Evolutionary conservation across 768 basidiomycete genomes (phyloP).

Genomic region (Macrolepiota fuliginosa): DNA sequence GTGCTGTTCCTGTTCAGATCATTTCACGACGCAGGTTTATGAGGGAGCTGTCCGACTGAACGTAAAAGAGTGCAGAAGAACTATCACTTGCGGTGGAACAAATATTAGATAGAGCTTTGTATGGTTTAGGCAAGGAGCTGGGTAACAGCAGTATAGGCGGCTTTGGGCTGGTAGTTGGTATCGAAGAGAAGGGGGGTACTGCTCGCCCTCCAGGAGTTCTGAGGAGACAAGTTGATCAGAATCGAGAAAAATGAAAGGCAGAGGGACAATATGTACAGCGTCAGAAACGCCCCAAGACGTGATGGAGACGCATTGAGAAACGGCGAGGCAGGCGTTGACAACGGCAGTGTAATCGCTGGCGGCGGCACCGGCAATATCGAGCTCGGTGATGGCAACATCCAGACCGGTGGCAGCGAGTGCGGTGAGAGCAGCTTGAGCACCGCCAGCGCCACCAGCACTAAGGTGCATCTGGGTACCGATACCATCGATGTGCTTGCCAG

Average conservation of each 20-base stretch:
- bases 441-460: constrained; percentile 35
- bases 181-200: constrained; percentile 43
- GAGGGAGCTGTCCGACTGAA: no score
- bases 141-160: constrained; percentile 32
- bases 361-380: constrained; percentile 36
- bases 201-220: constrained; percentile 48
- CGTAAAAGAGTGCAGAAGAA: no score
- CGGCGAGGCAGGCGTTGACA: constrained; percentile 41
- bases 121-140: constrained; percentile 5
- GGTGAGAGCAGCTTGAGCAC: constrained; percentile 39
- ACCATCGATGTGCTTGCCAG: constrained; percentile 39
- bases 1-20: no score
- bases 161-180: constrained; percentile 43
- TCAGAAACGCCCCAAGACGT: constrained; percentile 50
- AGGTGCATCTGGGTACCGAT: constrained; percentile 49
- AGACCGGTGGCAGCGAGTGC: constrained; percentile 38
- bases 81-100: no score
- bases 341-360: constrained; percentile 44
- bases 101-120: no score
- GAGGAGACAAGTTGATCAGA: background rate
- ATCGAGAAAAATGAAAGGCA: background rate
- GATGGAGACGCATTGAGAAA: constrained; percentile 41
- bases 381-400: constrained; percentile 49
- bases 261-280: constrained; percentile 24
- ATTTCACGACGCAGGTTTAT: no score